These are phyloP conservation scores for Uronychia binucleata DNA, from an alignment of 73 alveolate species.

Conservation along the genomic window DNA sequence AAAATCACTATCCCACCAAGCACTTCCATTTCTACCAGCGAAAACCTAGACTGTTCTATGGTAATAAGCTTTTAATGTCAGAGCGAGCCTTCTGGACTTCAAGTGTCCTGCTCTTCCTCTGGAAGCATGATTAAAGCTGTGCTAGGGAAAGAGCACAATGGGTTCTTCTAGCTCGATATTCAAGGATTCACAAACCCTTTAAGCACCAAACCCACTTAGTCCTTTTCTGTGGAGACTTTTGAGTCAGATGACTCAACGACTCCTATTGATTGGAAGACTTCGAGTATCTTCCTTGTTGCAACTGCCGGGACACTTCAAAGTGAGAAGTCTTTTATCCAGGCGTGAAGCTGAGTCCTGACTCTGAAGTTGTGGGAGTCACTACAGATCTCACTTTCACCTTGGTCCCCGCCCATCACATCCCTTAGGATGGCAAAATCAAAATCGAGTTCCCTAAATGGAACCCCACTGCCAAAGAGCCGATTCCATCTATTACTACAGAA, in stretches of 20 bases:
- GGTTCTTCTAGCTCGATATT: background rate
- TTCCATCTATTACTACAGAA: background rate
- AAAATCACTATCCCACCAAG: background rate
- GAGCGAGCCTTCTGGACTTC: too few species aligned
- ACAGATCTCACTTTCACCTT: background rate
- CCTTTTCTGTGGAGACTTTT: background rate
- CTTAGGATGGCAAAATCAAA: conserved; percentile 9
- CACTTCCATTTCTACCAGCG: too few species aligned
- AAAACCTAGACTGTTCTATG: background rate
- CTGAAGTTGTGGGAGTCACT: background rate
- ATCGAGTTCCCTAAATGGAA: conserved; percentile 23
- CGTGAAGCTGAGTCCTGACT: background rate
- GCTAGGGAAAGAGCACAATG: too few species aligned
- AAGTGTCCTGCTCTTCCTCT: too few species aligned
- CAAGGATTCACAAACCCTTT: conserved; percentile 15
- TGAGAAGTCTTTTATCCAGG: background rate
- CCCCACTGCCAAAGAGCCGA: background rate
- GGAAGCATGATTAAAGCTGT: too few species aligned
- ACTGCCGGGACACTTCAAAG: too few species aligned
- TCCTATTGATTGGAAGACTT: too few species aligned
- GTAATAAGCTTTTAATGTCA: too few species aligned
- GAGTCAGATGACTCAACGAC: background rate
- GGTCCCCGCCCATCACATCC: background rate
- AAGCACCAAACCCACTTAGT: conserved; percentile 6
- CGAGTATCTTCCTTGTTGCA: conserved; percentile 8